Evolutionary conservation across 805 yeast genomes (phyloP), one percentile per base, ranked within the genome.

Genomic region (Yueomyces sp.): DNA sequence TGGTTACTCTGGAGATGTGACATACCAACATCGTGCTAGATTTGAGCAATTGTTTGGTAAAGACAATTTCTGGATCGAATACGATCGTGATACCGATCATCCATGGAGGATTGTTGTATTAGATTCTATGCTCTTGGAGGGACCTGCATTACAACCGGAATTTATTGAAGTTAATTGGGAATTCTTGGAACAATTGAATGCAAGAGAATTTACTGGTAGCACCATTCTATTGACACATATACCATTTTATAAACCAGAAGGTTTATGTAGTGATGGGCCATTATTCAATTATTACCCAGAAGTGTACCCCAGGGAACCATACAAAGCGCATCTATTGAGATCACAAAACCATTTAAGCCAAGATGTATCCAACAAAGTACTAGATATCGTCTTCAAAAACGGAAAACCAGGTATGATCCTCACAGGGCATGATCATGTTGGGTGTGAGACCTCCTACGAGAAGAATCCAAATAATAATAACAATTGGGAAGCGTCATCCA

Each of bases 401-500:
- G 63, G 68, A 6, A 74, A 76, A 49, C 77, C 81, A 26, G 97
- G 97, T 26, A 68, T 90, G 7, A 77, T 92, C 3, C 64, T 90
- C 38, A 85, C 95, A 0, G 98, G 98, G 1, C 98, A 92, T 63
- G 98, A 92, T 57, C 98, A 92, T 56, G 88, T 81, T 50, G 98
- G 98, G 2, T 92, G 98, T 57, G 80, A 77, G 51, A 74, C 79
- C 36, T 70, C 72, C 60, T 85, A 83, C 59, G 76, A 73, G 56
- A 68, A 55, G 45, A 59, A 71, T 41, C 47, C 49, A 6, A 56
- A 57, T 1, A 6, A 6, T 6, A 6, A 6, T 6, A 55, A 57
- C 26, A 59, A 74, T 0, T 77, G 74, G 49, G 54, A 57, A 3
- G 52, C 54, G 3, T 47, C 56, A 5, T 57, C 59, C 37, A 51